Evolutionary conservation across 106 monocot genomes (phyloP).

Genomic region (Vanilla planifolia): DNA sequence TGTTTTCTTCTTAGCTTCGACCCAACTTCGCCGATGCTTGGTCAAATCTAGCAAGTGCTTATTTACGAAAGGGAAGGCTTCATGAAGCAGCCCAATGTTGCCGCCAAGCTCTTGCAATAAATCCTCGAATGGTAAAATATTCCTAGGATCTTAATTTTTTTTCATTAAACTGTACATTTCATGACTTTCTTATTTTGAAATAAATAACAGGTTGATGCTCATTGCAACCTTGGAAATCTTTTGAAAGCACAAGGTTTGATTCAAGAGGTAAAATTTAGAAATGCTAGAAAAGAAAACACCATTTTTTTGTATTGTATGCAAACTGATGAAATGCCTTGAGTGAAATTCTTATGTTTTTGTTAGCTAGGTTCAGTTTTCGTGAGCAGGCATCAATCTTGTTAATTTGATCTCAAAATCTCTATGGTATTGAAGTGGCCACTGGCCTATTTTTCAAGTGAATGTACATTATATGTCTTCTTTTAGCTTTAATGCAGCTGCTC

Average conservation of each 20-base stretch:
- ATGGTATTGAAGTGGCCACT: too few species aligned
- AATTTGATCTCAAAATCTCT: too few species aligned
- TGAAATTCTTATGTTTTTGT: neutral
- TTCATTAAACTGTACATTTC: neutral
- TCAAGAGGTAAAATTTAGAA: slow-evolving; percentile 54
- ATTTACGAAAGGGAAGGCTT: slow-evolving; percentile 80
- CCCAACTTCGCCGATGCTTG: slow-evolving; percentile 91
- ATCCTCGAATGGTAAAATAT: slow-evolving; percentile 60
- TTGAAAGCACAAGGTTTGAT: slow-evolving; percentile 89
- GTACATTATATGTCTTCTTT: too few species aligned
- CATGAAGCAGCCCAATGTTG: slow-evolving; percentile 86
- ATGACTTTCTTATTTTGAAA: neutral
- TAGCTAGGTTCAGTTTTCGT: neutral
- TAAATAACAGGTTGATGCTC: slow-evolving; percentile 79
- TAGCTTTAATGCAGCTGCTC: too few species aligned
- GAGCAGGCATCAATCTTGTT: neutral
- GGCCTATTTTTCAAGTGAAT: too few species aligned
- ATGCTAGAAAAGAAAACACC: too few species aligned
- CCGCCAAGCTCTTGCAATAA: slow-evolving; percentile 81
- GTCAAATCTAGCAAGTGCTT: slow-evolving; percentile 94
- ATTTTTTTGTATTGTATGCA: too few species aligned
- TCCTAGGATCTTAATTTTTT: neutral
- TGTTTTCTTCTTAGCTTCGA: slow-evolving; percentile 49
- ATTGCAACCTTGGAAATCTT: slow-evolving; percentile 89
- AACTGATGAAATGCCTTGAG: neutral